Evolutionary conservation across 345 rosid species (phyloP), one percentile per base, ranked within the genome.

Genomic region (Lenwebbia sp.): DNA sequence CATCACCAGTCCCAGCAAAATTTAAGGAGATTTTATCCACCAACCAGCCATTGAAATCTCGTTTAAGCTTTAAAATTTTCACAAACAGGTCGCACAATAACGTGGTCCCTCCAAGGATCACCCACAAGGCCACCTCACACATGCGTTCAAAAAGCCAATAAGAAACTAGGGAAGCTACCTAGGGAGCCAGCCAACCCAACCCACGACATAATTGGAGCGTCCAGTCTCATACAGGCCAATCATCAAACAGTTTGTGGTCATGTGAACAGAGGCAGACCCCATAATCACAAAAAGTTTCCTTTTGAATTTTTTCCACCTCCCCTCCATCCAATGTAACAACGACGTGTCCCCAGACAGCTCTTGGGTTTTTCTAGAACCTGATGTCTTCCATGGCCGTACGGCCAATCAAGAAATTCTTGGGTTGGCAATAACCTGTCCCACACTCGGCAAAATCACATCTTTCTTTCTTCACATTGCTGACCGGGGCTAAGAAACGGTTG

Each of bases 41-140:
- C 91, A 84, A 88, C 90, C 54, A 82, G 84, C 51, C 19, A 89
- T 88, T 85, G 91, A 90, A 90, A 84, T 87, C 82, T 60, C 86
- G 37, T 33, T 82, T 84, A 88, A 83, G 41, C 58, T 53, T 37
- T 76, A 4, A 30, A 83, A 11, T 14, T 82, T 23, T 82, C 49
- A 21, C 83, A 82, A 30, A 55, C 75, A 50, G 82, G 84, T 40
- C 25, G 44, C 47, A 33, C 1, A 17, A 17, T 70, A 70, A 2
- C 47, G 78, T 19, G 47, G 78, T 33, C 78, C 44, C 78, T 19
- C 41, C 44, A 2, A 19, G 40, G 55, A 82, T 53, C 84, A 49
- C 13, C 52, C 84, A 5, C 15, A 53, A 44, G 62, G 57, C 33
- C 85, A 82, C 84, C 85, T 86, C 85, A 58, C 57, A 86, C 44